phyloP scores from a whole-genome alignment of 2,329 filamentous ascomycete species.

The Chrysoporthe deuterocubensis region DNA sequence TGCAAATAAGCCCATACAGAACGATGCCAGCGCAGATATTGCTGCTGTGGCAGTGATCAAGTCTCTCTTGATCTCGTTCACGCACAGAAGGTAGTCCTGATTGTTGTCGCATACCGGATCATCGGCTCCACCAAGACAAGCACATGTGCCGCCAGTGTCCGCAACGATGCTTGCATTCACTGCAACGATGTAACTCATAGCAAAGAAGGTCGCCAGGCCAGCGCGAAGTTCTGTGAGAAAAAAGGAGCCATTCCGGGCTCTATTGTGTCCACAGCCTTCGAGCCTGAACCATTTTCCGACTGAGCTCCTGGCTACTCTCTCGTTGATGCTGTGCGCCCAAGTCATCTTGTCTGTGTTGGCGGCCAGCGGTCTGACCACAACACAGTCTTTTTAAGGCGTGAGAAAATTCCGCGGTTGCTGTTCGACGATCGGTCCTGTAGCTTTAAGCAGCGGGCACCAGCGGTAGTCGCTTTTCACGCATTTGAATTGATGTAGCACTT shows the following conservation, averaged over 20 bases:
- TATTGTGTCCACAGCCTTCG: conserved; percentile 73
- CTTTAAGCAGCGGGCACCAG: not conserved
- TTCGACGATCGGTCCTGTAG: not conserved
- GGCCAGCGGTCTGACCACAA: no score
- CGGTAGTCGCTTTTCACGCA: not conserved
- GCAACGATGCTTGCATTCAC: conserved; percentile 56
- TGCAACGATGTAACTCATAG: conserved; percentile 58
- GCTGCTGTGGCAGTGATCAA: conserved; percentile 84
- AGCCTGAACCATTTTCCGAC: conserved; percentile 78
- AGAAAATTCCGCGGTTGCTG: not conserved
- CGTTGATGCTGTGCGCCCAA: conserved; percentile 56
- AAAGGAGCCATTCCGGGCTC: conserved; percentile 66
- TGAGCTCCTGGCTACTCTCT: conserved; percentile 63
- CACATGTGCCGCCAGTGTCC: conserved; percentile 74
- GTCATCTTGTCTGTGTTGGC: conserved; percentile 43
- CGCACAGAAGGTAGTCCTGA: conserved; percentile 66
- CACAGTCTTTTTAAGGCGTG: not conserved
- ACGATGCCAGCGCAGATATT: conserved; percentile 77
- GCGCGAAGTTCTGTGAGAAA: conserved; percentile 87
- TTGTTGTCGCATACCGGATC: conserved; percentile 60
- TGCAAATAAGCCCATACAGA: conserved; percentile 81
- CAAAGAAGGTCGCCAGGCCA: conserved; percentile 79
- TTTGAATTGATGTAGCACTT: not conserved
- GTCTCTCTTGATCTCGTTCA: conserved; percentile 70
- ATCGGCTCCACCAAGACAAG: conserved; percentile 61